Evolutionary conservation across 1,284 basidiomycete species (phyloP).

Genomic region (Cryptococcus sp.): DNA sequence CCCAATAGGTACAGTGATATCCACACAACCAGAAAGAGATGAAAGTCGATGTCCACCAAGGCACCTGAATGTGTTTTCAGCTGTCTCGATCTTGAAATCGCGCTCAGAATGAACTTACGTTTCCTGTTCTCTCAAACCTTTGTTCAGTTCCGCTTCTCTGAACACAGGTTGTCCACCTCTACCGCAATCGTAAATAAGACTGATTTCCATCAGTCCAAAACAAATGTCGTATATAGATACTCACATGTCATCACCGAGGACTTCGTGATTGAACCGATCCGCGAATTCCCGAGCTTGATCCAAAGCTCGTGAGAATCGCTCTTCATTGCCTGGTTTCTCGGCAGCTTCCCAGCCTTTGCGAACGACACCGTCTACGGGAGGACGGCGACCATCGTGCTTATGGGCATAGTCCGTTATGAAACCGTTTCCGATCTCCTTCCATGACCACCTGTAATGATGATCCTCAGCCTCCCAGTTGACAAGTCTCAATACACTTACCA

Average conservation of each 20-base stretch:
- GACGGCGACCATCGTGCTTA: neutral
- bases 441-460: neutral
- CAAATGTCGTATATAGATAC: no score
- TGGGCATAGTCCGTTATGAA: neutral
- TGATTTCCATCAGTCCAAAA: neutral
- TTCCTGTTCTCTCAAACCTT: no score
- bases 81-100: no score
- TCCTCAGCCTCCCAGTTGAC: no score
- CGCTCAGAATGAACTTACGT: no score
- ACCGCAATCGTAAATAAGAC: neutral
- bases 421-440: neutral
- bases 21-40: conserved; percentile 30
- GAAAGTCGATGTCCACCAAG: no score
- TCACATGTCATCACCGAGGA: neutral
- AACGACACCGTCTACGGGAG: neutral
- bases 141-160: neutral
- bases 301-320: neutral
- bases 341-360: neutral
- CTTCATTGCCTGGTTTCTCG: neutral
- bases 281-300: neutral
- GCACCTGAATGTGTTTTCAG: no score
- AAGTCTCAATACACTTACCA: neutral
- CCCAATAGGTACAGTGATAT: conserved; percentile 50
- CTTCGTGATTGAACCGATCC: neutral
- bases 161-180: neutral